A percentile compares a stretch with the other conserved stretches of the same genome.
Conservation (phyloP, 108 stramenopile species). For the Cyclotella baltica region DNA sequence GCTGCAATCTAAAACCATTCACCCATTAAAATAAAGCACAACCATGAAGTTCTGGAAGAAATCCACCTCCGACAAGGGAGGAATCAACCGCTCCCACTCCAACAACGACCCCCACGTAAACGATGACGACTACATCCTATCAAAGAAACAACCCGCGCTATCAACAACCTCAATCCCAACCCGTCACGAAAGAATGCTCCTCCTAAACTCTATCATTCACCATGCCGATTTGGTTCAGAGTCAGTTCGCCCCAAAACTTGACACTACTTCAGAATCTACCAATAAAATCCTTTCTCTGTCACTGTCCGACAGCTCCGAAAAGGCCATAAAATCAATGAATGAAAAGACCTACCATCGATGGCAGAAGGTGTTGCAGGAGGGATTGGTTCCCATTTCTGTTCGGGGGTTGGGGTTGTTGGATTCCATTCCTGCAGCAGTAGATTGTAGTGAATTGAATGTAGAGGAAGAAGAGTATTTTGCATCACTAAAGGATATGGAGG, state of each 20-base stretch:
- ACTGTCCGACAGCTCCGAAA: background rate
- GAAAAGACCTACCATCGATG: constrained; percentile 44
- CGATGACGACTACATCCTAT: constrained; percentile 2
- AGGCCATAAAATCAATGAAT: constrained; percentile 19
- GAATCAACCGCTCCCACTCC: constrained; percentile 2
- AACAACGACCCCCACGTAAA: background rate
- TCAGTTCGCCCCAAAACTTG: constrained; percentile 21
- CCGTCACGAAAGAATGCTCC: constrained; percentile 48
- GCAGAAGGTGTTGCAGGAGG: constrained; percentile 51
- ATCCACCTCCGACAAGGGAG: background rate
- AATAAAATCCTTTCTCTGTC: background rate
- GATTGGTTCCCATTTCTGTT: constrained; percentile 42
- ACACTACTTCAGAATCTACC: constrained; percentile 12
- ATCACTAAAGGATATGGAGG: constrained; percentile 47
- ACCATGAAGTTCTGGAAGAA: constrained; percentile 21
- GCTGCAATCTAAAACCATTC: no score
- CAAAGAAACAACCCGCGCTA: background rate
- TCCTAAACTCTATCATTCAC: constrained; percentile 49
- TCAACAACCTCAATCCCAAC: constrained; percentile 28
- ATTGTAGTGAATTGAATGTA: constrained; percentile 7
- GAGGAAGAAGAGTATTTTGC: constrained; percentile 53
- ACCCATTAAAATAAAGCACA: background rate
- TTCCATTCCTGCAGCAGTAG: background rate
- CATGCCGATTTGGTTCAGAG: constrained; percentile 54
- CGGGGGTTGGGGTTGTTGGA: constrained; percentile 42